Conservation (phyloP, 2,329 filamentous ascomycete genomes). For the Lanzia echinophila region DNA sequence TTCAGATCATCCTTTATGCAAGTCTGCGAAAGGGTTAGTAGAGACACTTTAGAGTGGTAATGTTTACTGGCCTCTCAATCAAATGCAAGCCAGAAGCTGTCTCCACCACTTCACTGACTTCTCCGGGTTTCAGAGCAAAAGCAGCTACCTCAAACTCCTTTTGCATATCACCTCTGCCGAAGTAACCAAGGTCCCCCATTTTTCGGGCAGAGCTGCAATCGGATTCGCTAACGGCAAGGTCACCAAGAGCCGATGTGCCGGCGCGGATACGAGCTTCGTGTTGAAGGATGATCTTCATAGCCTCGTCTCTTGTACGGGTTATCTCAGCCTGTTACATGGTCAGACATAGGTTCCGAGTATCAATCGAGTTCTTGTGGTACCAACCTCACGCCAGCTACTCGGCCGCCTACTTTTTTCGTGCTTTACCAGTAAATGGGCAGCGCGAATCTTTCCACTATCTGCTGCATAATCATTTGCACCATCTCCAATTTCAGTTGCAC, state of each 20-base stretch:
- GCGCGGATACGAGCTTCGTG: constrained; percentile 72
- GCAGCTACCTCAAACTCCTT: constrained; percentile 96
- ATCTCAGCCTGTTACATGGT: constrained; percentile 56
- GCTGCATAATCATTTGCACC: constrained; percentile 30
- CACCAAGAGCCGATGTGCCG: constrained; percentile 63
- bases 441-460: constrained; percentile 79
- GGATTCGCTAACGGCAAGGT: constrained; percentile 81
- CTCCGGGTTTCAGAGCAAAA: constrained; percentile 78
- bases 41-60: background rate
- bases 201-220: constrained; percentile 96
- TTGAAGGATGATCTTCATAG: constrained; percentile 64
- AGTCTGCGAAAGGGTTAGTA: constrained; percentile 2
- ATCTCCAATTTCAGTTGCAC: constrained; percentile 41
- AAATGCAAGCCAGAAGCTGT: constrained; percentile 92
- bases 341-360: constrained; percentile 5
- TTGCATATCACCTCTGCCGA: constrained; percentile 94
- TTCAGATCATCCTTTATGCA: background rate
- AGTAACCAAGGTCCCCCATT: constrained; percentile 89
- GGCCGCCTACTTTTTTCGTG: constrained; percentile 82
- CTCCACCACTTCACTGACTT: constrained; percentile 82
- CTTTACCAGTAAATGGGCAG: constrained; percentile 89
- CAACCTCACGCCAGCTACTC: constrained; percentile 80
- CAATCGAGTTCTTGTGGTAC: constrained; percentile 16
- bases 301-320: constrained; percentile 82
- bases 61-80: constrained; percentile 68